phyloP scores from a whole-genome alignment of 2,329 filamentous ascomycete species.

The Tolypocladium pustulatum region DNA sequence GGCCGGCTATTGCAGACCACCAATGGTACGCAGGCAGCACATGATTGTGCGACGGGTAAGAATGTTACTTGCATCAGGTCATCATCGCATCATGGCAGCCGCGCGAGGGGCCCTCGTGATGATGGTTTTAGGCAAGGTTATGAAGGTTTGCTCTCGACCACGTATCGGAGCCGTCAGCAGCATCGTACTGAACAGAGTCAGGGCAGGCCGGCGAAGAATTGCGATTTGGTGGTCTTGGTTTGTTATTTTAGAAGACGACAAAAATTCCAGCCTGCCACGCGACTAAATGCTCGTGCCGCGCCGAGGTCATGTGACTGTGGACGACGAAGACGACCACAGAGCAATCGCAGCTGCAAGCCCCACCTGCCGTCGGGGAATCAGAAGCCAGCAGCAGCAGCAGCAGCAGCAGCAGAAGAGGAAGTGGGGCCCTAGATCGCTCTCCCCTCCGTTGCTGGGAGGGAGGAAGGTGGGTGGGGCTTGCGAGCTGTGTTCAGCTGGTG shows the following conservation, averaged over 20 bases:
- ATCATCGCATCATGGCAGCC: constrained; percentile 58
- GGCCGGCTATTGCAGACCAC: not conserved
- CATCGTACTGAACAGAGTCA: constrained; percentile 20
- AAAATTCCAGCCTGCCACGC: not conserved
- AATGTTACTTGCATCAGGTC: constrained; percentile 57
- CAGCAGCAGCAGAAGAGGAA: not conserved
- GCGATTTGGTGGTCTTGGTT: constrained; percentile 33
- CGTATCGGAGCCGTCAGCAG: constrained; percentile 41
- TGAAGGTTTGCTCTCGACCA: constrained; percentile 46
- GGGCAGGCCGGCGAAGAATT: constrained; percentile 28
- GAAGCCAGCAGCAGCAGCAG: not conserved
- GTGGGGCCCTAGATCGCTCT: not conserved
- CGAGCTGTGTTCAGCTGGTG: not conserved
- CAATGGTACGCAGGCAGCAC: not conserved
- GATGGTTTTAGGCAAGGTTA: constrained; percentile 58
- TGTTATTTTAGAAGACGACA: constrained; percentile 15
- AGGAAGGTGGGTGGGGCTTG: not conserved
- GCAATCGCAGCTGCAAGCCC: too few species aligned
- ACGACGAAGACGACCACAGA: not conserved
- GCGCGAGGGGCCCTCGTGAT: constrained; percentile 55
- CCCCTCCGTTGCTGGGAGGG: not conserved
- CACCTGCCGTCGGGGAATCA: not conserved
- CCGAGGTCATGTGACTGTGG: not conserved
- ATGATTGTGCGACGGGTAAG: not conserved
- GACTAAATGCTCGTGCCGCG: not conserved